phyloP scores from a whole-genome alignment of 129 eudicot genomes.

The Tagetes patula region DNA sequence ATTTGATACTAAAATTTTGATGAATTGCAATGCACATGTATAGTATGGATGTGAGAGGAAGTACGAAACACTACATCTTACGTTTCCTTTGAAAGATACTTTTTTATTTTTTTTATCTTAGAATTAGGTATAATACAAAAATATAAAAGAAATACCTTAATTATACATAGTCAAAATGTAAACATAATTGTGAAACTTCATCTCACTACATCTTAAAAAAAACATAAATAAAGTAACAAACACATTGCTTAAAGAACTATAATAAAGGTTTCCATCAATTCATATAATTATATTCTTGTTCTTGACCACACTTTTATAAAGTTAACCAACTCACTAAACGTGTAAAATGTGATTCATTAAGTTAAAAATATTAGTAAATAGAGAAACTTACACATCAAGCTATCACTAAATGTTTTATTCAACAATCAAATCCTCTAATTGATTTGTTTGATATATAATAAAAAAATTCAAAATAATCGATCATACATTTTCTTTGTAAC shows the following conservation, averaged over 20 bases:
- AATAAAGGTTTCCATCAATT: conserved; percentile 2
- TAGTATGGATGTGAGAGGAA: too few relatives aligned
- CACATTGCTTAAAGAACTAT: not conserved
- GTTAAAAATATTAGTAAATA: not conserved
- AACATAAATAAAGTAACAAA: not conserved
- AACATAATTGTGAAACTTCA: not conserved
- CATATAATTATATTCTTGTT: not conserved
- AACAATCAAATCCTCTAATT: not conserved
- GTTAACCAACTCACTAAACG: conserved; percentile 28
- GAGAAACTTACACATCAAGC: not conserved
- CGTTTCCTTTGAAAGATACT: too few relatives aligned
- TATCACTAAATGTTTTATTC: not conserved
- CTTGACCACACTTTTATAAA: conserved; percentile 19
- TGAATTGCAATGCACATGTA: too few relatives aligned
- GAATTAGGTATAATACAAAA: not conserved
- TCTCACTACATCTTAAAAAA: not conserved
- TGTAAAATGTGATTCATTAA: conserved; percentile 21
- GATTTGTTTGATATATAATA: not conserved
- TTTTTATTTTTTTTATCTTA: not conserved
- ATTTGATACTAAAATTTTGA: too few relatives aligned
- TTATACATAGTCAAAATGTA: not conserved
- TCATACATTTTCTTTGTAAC: not conserved
- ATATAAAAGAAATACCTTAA: too few relatives aligned
- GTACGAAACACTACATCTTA: too few relatives aligned
- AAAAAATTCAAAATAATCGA: not conserved